Evolutionary conservation across 257 asterid species (phyloP).

Genomic region (Salvia hispanica): DNA sequence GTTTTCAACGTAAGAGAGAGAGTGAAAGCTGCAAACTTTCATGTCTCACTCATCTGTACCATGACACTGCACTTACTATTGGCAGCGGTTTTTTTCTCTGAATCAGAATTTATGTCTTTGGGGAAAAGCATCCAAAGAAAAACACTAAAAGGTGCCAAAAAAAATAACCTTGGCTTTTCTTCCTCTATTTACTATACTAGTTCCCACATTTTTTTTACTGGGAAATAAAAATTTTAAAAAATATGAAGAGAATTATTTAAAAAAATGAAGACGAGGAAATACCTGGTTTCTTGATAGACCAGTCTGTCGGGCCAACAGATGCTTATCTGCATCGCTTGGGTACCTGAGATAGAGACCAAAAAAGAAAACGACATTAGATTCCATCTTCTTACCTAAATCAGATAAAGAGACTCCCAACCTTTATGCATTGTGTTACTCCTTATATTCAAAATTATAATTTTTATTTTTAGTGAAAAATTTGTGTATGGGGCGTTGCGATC

Average conservation of each 20-base stretch:
- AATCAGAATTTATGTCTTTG: constrained; percentile 60
- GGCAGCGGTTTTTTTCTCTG: constrained; percentile 47
- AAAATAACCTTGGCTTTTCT: constrained; percentile 27
- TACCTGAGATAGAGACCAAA: constrained; percentile 84
- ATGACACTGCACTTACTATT: constrained; percentile 41
- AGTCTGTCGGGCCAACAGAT: constrained; percentile 97
- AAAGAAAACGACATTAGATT: constrained; percentile 61
- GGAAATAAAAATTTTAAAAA: background rate
- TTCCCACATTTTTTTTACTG: constrained; percentile 3
- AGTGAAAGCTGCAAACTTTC: constrained; percentile 61
- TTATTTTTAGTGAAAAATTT: background rate
- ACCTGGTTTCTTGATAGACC: constrained; percentile 99
- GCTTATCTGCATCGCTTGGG: constrained; percentile 99
- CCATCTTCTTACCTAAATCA: constrained; percentile 42
- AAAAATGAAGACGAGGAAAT: background rate
- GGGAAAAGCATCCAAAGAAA: constrained; percentile 42
- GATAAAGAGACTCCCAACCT: constrained; percentile 45
- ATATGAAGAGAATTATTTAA: no score
- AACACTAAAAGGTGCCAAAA: constrained; percentile 25
- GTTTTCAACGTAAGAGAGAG: constrained; percentile 30
- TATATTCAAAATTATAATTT: background rate
- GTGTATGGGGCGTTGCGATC: constrained; percentile 73
- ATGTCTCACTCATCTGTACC: constrained; percentile 60
- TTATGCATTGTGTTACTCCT: constrained; percentile 37
- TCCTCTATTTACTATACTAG: no score